These are phyloP conservation scores for Apocynum venetum DNA, from an alignment of 257 asterid genomes.

Conservation along the genomic window DNA sequence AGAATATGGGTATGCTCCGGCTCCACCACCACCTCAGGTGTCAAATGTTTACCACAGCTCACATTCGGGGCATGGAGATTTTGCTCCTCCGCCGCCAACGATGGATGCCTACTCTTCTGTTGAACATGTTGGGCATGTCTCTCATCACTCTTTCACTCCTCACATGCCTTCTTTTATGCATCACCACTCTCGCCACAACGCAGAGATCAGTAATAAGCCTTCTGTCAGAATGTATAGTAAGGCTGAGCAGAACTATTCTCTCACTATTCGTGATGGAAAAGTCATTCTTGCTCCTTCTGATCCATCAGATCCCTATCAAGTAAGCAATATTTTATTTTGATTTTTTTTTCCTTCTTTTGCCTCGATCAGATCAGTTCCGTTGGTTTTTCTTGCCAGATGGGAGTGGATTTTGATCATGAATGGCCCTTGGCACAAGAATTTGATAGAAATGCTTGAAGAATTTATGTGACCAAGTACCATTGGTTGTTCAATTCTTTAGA, in stretches of 20 bases:
- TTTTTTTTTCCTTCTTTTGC: neutral
- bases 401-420: neutral
- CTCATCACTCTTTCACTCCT: conserved; percentile 24
- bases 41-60: neutral
- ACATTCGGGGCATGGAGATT: neutral
- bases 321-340: conserved; percentile 5
- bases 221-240: conserved; percentile 57
- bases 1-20: conserved; percentile 9
- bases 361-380: neutral
- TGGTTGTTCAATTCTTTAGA: neutral
- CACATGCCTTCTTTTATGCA: conserved; percentile 30
- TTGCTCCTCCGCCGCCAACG: conserved; percentile 21
- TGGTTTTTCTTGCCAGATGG: neutral
- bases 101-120: conserved; percentile 13
- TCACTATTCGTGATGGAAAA: conserved; percentile 67
- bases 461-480: neutral
- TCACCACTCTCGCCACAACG: conserved; percentile 25
- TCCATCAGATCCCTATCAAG: conserved; percentile 70
- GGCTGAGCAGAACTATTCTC: conserved; percentile 62
- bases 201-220: conserved; percentile 38
- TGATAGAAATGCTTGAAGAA: neutral
- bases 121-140: conserved; percentile 18
- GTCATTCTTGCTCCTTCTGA: conserved; percentile 61
- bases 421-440: neutral
- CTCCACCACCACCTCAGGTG: conserved; percentile 16